Evolutionary conservation across 2,329 filamentous ascomycete species (phyloP).

Genomic region (Fusarium sulawesiense): DNA sequence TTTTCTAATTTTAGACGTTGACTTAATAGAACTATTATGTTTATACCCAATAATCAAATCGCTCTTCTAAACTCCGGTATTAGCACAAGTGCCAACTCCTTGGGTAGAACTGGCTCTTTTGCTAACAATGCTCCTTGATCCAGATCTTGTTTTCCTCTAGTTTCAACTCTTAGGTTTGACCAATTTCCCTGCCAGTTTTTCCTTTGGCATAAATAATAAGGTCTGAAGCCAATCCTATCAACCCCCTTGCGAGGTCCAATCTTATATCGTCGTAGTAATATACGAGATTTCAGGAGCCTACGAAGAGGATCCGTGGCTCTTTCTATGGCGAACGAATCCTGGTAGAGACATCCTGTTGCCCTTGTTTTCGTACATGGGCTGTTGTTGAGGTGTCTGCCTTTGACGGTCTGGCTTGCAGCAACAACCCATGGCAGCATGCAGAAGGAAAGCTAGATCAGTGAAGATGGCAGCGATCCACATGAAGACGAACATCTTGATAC

Average conservation of each 20-base stretch:
- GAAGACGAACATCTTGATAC: slow-evolving; percentile 81
- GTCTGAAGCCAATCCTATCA: neutral
- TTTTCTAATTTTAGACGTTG: neutral
- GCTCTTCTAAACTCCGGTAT: slow-evolving; percentile 2
- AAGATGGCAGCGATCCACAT: slow-evolving; percentile 86
- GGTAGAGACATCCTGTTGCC: slow-evolving; percentile 39
- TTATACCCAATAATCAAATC: slow-evolving; percentile 5
- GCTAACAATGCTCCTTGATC: neutral
- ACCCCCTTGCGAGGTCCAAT: neutral
- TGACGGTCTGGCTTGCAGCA: slow-evolving; percentile 65
- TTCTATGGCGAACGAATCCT: slow-evolving; percentile 48
- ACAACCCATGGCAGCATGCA: slow-evolving; percentile 82
- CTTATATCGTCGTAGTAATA: neutral
- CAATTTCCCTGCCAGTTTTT: neutral
- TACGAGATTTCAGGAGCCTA: neutral
- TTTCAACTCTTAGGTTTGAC: neutral
- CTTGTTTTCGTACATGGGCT: slow-evolving; percentile 39
- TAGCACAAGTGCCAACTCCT: neutral
- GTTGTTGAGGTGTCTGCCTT: slow-evolving; percentile 5
- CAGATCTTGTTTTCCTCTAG: neutral
- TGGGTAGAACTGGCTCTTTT: neutral
- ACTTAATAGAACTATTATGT: slow-evolving; percentile 3
- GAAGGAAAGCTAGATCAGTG: slow-evolving; percentile 74
- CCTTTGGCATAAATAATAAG: neutral
- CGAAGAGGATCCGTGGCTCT: slow-evolving; percentile 33